phyloP scores from a whole-genome alignment of 2,329 filamentous ascomycete species.

The Penicillium expansum region DNA sequence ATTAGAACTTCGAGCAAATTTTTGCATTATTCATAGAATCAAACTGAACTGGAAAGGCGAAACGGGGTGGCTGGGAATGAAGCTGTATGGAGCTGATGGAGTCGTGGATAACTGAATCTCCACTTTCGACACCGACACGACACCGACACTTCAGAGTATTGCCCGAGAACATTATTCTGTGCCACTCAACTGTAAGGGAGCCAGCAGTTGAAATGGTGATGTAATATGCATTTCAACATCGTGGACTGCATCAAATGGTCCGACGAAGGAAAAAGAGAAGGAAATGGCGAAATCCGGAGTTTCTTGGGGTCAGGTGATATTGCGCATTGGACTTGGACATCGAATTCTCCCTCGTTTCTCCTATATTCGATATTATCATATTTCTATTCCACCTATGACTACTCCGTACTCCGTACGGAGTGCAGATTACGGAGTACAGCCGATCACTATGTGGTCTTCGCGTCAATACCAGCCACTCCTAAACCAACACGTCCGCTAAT shows the following conservation, averaged over 20 bases:
- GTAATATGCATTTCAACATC: constrained; percentile 4
- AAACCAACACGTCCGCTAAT: constrained; percentile 7
- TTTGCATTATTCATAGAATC: constrained; percentile 6
- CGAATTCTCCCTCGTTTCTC: neutral
- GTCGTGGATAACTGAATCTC: constrained; percentile 14
- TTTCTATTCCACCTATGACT: neutral
- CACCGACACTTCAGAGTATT: constrained; percentile 24
- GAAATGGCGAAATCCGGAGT: neutral
- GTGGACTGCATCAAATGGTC: constrained; percentile 8
- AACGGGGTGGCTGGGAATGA: constrained; percentile 6
- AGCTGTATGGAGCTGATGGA: constrained; percentile 11
- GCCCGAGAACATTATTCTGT: constrained; percentile 1
- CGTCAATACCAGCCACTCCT: constrained; percentile 9
- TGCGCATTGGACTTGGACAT: neutral
- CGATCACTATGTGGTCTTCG: constrained; percentile 11
- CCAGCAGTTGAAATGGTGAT: constrained; percentile 18
- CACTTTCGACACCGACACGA: constrained; percentile 19
- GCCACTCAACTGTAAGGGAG: constrained; percentile 10
- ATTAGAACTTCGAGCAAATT: neutral
- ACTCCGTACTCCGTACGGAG: neutral
- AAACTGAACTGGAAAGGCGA: constrained; percentile 3
- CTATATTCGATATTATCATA: neutral
- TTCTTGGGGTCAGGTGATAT: constrained; percentile 1
- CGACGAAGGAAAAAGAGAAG: neutral
- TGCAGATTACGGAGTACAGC: neutral